Conservation (phyloP, 2,329 filamentous ascomycete genomes). For the Botrytis porri region DNA sequence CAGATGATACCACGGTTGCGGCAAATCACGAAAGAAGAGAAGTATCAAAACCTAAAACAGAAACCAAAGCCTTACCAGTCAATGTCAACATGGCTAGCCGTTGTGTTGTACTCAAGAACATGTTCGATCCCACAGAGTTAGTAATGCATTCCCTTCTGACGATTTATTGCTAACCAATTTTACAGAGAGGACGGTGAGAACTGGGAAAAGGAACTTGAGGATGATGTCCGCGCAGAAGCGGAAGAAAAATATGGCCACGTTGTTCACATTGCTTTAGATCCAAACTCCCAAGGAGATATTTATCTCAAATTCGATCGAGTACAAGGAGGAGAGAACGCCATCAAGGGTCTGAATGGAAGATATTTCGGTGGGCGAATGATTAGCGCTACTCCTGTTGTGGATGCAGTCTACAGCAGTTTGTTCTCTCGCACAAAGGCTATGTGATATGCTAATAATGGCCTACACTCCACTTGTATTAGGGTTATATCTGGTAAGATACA, state of each 20-base stretch:
- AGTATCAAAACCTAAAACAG: constrained; percentile 73
- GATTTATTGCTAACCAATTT: constrained; percentile 37
- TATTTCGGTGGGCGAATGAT: constrained; percentile 94
- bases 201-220: constrained; percentile 92
- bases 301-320: constrained; percentile 98
- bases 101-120: constrained; percentile 91
- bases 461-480: constrained; percentile 30
- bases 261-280: constrained; percentile 93
- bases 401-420: constrained; percentile 97
- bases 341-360: constrained; percentile 94
- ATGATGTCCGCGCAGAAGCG: constrained; percentile 89
- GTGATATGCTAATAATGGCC: constrained; percentile 47
- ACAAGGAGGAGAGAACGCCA: constrained; percentile 92
- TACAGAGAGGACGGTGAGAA: constrained; percentile 76
- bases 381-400: constrained; percentile 91
- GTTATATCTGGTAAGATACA: constrained; percentile 30
- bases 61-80: constrained; percentile 73
- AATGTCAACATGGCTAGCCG: constrained; percentile 90
- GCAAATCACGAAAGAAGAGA: constrained; percentile 65
- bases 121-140: constrained; percentile 91
- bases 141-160: constrained; percentile 41
- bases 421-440: constrained; percentile 84
- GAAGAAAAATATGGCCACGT: constrained; percentile 95
- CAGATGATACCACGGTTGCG: constrained; percentile 68
- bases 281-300: constrained; percentile 91